These are phyloP conservation scores for Annulohypoxylon nitens DNA, from an alignment of 495 filamentous ascomycete genomes.

Conservation along the genomic window DNA sequence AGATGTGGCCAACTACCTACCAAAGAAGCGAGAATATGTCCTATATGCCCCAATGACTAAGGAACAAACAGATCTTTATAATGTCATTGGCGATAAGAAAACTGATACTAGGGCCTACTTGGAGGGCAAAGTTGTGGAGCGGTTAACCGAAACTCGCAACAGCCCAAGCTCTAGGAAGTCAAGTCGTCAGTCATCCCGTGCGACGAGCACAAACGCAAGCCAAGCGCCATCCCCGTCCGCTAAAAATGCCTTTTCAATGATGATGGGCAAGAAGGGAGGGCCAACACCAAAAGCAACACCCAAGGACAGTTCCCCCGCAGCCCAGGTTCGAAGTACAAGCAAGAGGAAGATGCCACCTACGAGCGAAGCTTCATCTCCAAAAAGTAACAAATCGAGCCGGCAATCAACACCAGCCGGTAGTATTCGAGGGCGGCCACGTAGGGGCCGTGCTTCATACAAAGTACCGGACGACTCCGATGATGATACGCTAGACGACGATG, in stretches of 20 bases:
- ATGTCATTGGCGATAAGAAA: slow-evolving; percentile 82
- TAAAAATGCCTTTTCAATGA: slow-evolving; percentile 61
- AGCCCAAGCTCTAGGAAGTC: slow-evolving; percentile 51
- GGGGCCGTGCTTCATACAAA: slow-evolving; percentile 60
- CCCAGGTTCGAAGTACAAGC: slow-evolving; percentile 46
- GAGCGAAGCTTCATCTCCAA: slow-evolving; percentile 56
- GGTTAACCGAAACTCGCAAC: slow-evolving; percentile 63
- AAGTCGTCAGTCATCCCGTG: slow-evolving; percentile 57
- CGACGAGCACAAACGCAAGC: slow-evolving; percentile 43
- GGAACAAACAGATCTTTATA: slow-evolving; percentile 91
- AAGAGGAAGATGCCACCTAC: slow-evolving; percentile 62
- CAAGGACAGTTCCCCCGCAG: slow-evolving; percentile 34
- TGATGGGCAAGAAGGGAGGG: slow-evolving; percentile 60
- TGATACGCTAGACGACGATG: slow-evolving; percentile 79
- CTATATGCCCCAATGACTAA: slow-evolving; percentile 89
- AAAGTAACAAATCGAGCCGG: slow-evolving; percentile 79
- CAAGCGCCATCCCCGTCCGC: slow-evolving; percentile 37
- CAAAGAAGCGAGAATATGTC: slow-evolving; percentile 96
- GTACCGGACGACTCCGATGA: slow-evolving; percentile 70
- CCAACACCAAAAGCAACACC: slow-evolving; percentile 38
- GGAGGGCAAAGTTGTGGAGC: slow-evolving; percentile 85
- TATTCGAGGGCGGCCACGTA: slow-evolving; percentile 57
- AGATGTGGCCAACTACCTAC: slow-evolving; percentile 90
- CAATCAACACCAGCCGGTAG: slow-evolving; percentile 75
- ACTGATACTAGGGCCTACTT: slow-evolving; percentile 78